Evolutionary conservation across 768 basidiomycete genomes (phyloP).

Genomic region (Infundibulicybe gibba): DNA sequence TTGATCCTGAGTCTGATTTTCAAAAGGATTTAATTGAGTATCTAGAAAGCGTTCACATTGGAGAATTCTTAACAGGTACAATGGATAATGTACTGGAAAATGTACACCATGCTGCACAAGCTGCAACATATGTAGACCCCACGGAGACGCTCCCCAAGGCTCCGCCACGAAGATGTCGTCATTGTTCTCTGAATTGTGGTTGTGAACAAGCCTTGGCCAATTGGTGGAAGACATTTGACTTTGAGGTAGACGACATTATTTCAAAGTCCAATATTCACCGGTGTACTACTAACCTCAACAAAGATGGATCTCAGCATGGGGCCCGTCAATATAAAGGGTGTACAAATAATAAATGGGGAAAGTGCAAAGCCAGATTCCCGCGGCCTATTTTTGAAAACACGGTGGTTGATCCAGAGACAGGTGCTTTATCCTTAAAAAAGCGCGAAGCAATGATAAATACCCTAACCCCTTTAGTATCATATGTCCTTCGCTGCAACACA

Average conservation of each 20-base stretch:
- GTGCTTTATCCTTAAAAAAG: conserved; percentile 23
- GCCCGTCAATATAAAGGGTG: conserved; percentile 15
- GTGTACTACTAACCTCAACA: conserved; percentile 12
- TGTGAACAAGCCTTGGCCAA: conserved; percentile 2
- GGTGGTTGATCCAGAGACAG: conserved; percentile 20
- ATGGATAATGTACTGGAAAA: conserved; percentile 10
- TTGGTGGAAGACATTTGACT: conserved; percentile 16
- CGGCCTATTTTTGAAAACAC: conserved; percentile 4
- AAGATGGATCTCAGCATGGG: conserved; percentile 5
- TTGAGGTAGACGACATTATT: conserved; percentile 21
- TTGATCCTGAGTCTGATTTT: conserved; percentile 19
- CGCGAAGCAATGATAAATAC: conserved; percentile 28
- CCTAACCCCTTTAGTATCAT: conserved; percentile 19
- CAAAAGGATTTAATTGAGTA: conserved; percentile 19
- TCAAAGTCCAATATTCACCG: conserved; percentile 23
- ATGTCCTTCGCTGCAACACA: conserved; percentile 29
- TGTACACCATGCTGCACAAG: not conserved
- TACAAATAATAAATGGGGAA: conserved; percentile 19
- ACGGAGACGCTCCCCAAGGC: not conserved
- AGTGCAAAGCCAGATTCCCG: conserved; percentile 31
- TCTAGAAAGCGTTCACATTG: conserved; percentile 6
- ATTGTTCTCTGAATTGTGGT: not conserved
- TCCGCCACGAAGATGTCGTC: not conserved
- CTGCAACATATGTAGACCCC: conserved; percentile 5
- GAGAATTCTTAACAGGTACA: conserved; percentile 23